phyloP scores from a whole-genome alignment of 495 filamentous ascomycete species.

The Tuber magnatum region DNA sequence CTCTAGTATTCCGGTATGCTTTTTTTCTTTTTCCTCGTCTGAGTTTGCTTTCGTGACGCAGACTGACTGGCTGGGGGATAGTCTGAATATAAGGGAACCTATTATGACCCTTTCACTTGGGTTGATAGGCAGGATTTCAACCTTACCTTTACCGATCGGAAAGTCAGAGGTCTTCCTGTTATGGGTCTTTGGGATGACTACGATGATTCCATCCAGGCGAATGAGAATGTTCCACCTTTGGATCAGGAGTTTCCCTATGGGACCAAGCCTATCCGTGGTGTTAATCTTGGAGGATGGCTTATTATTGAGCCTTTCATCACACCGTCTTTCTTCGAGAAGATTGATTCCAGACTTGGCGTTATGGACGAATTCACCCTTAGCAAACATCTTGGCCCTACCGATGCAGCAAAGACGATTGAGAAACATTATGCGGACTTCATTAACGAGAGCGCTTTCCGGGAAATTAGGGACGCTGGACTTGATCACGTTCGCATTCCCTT shows the following conservation, averaged over 20 bases:
- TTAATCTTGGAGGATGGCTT: slow-evolving; percentile 94
- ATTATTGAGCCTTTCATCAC: slow-evolving; percentile 91
- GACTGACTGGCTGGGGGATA: slow-evolving; percentile 43
- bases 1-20: slow-evolving; percentile 32
- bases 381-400: slow-evolving; percentile 56
- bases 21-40: background rate
- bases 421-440: slow-evolving; percentile 87
- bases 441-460: slow-evolving; percentile 69
- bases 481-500: slow-evolving; percentile 95
- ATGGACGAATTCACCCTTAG: slow-evolving; percentile 85
- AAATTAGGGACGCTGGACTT: slow-evolving; percentile 80
- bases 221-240: slow-evolving; percentile 70
- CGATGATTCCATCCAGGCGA: slow-evolving; percentile 74
- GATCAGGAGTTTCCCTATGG: slow-evolving; percentile 70
- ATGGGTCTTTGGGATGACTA: slow-evolving; percentile 86
- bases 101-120: slow-evolving; percentile 89
- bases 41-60: slow-evolving; percentile 3
- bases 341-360: slow-evolving; percentile 52
- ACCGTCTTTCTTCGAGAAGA: slow-evolving; percentile 74
- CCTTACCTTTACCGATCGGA: slow-evolving; percentile 79
- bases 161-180: slow-evolving; percentile 72
- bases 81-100: slow-evolving; percentile 54
- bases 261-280: slow-evolving; percentile 69
- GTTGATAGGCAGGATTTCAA: slow-evolving; percentile 89
- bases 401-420: slow-evolving; percentile 61